These are phyloP conservation scores for Smithsoniella earleae DNA, from an alignment of 163 green algal genomes.

Conservation along the genomic window DNA sequence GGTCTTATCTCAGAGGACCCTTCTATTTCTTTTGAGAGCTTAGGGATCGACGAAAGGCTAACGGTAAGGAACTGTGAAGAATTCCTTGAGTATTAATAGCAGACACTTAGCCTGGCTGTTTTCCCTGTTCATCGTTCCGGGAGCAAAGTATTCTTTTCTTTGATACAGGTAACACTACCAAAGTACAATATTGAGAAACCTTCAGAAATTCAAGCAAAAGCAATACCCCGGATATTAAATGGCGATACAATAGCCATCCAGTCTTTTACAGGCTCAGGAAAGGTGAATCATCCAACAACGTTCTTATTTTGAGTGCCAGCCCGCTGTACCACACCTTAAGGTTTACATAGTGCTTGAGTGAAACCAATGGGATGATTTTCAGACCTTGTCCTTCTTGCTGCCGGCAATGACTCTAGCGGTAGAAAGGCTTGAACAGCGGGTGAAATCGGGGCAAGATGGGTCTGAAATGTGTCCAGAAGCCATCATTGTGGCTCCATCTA, in stretches of 20 bases:
- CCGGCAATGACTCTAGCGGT: conserved; percentile 58
- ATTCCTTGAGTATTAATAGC: too few species aligned
- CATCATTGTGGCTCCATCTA: conserved; percentile 74
- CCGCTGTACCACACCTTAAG: neutral
- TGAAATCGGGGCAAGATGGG: neutral
- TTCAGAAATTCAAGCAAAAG: conserved; percentile 56
- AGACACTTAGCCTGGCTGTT: too few species aligned
- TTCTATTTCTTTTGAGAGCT: neutral
- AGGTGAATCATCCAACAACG: conserved; percentile 43
- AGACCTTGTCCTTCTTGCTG: conserved; percentile 82
- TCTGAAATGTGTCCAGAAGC: conserved; percentile 37
- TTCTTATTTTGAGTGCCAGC: neutral
- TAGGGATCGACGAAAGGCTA: conserved; percentile 18
- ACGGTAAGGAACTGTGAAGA: too few species aligned
- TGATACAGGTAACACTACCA: conserved; percentile 17
- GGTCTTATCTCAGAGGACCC: too few species aligned
- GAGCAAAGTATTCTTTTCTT: too few species aligned
- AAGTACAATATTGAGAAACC: conserved; percentile 44
- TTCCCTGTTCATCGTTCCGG: too few species aligned
- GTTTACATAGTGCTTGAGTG: neutral
- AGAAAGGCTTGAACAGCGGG: conserved; percentile 27
- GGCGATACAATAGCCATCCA: conserved; percentile 65
- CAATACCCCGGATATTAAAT: conserved; percentile 53
- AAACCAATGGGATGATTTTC: conserved; percentile 23
- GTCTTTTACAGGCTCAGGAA: conserved; percentile 78